A percentile compares a stretch with the other conserved stretches of the same genome.
phyloP scores from a whole-genome alignment of 176 grass and related monocot genomes.

The Thalia dealbata region DNA sequence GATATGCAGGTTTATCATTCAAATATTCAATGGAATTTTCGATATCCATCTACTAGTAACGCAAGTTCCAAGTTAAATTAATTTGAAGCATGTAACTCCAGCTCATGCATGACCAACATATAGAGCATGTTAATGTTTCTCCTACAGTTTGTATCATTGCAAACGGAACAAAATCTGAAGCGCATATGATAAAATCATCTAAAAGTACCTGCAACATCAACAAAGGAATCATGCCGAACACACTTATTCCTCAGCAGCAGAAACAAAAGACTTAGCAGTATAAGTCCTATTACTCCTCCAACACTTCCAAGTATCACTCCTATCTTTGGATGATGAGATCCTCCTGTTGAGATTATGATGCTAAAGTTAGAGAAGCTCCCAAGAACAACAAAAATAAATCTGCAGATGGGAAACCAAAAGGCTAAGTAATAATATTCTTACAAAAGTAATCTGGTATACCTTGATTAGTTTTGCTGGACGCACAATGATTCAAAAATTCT shows the following conservation, averaged over 20 bases:
- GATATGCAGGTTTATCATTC: neutral
- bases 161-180: neutral
- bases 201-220: constrained; percentile 73
- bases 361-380: neutral
- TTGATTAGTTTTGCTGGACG: constrained; percentile 6
- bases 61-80: neutral
- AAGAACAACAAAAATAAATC: neutral
- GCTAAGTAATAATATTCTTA: neutral
- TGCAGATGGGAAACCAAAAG: neutral
- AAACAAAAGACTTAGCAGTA: constrained; percentile 32
- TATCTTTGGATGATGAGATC: constrained; percentile 29
- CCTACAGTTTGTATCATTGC: neutral
- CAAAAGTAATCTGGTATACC: neutral
- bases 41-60: neutral
- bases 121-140: neutral
- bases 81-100: neutral
- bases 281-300: constrained; percentile 33
- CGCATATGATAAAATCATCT: neutral
- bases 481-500: constrained; percentile 26
- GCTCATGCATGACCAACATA: neutral
- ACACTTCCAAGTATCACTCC: constrained; percentile 40
- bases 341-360: constrained; percentile 24
- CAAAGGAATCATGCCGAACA: constrained; percentile 36
- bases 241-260: constrained; percentile 37
- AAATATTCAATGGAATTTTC: neutral